Percentiles rank a stretch among this genome's conserved stretches.
Conservation (phyloP, 2,329 filamentous ascomycete genomes). For the Ceratocystis lukuohia region DNA sequence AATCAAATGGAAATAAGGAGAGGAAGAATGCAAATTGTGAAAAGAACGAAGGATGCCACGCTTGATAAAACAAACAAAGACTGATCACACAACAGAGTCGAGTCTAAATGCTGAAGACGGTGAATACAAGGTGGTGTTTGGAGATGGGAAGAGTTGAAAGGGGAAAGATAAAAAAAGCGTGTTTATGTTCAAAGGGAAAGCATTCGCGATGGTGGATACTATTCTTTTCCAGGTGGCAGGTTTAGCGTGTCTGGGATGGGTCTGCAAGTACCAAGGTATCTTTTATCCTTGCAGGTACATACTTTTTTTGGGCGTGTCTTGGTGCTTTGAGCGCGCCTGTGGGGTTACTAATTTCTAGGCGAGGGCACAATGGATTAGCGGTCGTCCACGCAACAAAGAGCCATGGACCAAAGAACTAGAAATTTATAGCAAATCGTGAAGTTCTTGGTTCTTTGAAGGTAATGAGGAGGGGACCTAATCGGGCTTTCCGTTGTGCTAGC, state of each 20-base stretch:
- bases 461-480: background rate
- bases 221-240: constrained; percentile 9
- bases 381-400: background rate
- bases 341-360: constrained; percentile 4
- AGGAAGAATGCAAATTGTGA: constrained; percentile 16
- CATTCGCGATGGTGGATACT: constrained; percentile 20
- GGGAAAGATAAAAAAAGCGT: constrained; percentile 12
- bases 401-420: background rate
- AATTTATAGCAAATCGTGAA: too few relatives aligned
- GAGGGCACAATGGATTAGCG: background rate
- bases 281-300: constrained; percentile 23
- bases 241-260: constrained; percentile 17
- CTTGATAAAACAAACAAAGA: constrained; percentile 20
- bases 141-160: constrained; percentile 10
- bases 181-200: constrained; percentile 19
- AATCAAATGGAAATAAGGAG: constrained; percentile 21
- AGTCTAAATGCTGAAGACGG: constrained; percentile 15
- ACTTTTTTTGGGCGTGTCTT: constrained; percentile 22
- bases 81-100: constrained; percentile 11
- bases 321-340: constrained; percentile 16
- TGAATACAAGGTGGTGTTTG: constrained; percentile 2
- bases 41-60: constrained; percentile 19
- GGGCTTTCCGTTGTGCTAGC: background rate
- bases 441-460: background rate
- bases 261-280: constrained; percentile 15